Conservation (phyloP, 768 basidiomycete species). For the Piloderma croceum region DNA sequence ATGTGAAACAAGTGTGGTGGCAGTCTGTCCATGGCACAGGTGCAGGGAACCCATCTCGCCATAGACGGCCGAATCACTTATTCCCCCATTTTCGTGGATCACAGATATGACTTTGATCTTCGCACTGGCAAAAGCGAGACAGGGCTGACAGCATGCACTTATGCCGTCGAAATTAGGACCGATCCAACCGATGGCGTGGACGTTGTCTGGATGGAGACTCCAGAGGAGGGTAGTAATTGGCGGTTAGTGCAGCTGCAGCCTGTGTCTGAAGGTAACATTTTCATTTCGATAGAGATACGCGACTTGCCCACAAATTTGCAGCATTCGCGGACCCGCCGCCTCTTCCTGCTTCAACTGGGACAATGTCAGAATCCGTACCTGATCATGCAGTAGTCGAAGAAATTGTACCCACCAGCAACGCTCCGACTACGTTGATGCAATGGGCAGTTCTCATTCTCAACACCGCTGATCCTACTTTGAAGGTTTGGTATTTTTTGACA, state of each 20-base stretch:
- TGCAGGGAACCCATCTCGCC: no score
- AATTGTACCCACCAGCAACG: slow-evolving; percentile 40
- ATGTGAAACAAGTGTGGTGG: slow-evolving; percentile 51
- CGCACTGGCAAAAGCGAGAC: slow-evolving; percentile 64
- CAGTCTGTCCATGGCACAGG: slow-evolving; percentile 78
- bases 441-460: slow-evolving; percentile 78
- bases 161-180: slow-evolving; percentile 45
- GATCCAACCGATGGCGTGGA: slow-evolving; percentile 35
- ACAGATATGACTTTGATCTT: slow-evolving; percentile 76
- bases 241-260: slow-evolving; percentile 61
- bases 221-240: slow-evolving; percentile 50
- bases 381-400: not conserved
- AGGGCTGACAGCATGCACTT: slow-evolving; percentile 65
- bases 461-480: slow-evolving; percentile 62
- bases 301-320: slow-evolving; percentile 29
- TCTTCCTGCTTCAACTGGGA: slow-evolving; percentile 15
- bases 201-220: slow-evolving; percentile 56
- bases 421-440: slow-evolving; percentile 67
- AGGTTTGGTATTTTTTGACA: slow-evolving; percentile 33
- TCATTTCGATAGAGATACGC: slow-evolving; percentile 2
- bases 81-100: no score
- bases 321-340: slow-evolving; percentile 65
- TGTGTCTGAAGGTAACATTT: slow-evolving; percentile 59
- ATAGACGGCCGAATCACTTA: not conserved
- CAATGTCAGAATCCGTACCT: slow-evolving; percentile 12